phyloP scores from a whole-genome alignment of 2,329 filamentous ascomycete species.

The Colletotrichum eremochloae region DNA sequence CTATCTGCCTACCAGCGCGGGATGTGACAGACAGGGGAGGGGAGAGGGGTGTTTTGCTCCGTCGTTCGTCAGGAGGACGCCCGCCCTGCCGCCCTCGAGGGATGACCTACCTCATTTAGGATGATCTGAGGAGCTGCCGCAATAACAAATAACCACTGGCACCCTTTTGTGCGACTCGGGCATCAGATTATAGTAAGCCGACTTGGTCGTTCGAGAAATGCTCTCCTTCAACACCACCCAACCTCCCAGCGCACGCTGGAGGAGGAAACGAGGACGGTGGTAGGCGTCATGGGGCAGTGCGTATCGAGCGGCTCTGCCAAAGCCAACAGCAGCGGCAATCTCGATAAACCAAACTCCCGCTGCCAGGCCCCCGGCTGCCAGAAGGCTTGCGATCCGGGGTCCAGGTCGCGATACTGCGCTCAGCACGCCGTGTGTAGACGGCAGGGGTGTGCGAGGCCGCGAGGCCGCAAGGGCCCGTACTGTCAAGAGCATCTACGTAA shows the following conservation, averaged over 20 bases:
- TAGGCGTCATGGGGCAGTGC: conserved; percentile 39
- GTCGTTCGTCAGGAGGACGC: conserved; percentile 23
- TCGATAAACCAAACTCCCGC: conserved; percentile 17
- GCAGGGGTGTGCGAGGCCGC: conserved; percentile 33
- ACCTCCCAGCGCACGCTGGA: conserved; percentile 35
- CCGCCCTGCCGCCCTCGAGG: conserved; percentile 5
- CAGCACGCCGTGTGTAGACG: conserved; percentile 36
- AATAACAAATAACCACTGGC: conserved; percentile 19
- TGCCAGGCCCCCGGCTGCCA: conserved; percentile 33
- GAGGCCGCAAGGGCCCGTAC: conserved; percentile 35
- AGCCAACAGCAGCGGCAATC: not conserved
- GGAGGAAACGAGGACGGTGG: conserved; percentile 33
- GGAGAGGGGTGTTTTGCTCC: conserved; percentile 7
- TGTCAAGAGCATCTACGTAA: conserved; percentile 40
- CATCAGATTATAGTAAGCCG: conserved; percentile 24
- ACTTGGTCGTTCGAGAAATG: conserved; percentile 27
- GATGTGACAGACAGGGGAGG: conserved; percentile 15
- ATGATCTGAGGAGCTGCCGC: conserved; percentile 26
- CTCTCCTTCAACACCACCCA: conserved; percentile 24
- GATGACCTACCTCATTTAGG: conserved; percentile 26
- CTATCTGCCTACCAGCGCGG: conserved; percentile 12
- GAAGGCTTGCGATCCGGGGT: conserved; percentile 24
- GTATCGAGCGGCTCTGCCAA: conserved; percentile 26
- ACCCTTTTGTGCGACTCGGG: conserved; percentile 23
- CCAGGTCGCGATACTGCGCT: conserved; percentile 34